Percentiles rank a stretch among this genome's conserved stretches.
Conservation (phyloP, 1,284 basidiomycete genomes). For the Fomes fomentarius region DNA sequence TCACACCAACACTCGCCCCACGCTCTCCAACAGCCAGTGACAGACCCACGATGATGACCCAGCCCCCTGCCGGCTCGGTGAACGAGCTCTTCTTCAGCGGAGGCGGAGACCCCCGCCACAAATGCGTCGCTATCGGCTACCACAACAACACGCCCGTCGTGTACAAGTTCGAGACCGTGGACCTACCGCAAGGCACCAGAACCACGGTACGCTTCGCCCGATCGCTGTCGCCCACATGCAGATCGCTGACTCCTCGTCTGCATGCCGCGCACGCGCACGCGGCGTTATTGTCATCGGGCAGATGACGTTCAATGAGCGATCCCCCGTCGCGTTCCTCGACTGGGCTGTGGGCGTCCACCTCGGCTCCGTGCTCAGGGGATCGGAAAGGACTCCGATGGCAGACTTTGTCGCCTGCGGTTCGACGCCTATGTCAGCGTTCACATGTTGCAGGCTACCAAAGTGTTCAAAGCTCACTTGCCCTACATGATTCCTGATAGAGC, state of each 20-base stretch:
- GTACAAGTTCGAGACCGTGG: constrained; percentile 64
- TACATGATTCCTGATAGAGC: too few species aligned
- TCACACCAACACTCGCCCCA: too few species aligned
- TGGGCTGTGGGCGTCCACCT: constrained; percentile 61
- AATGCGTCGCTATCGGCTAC: constrained; percentile 64
- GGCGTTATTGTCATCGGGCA: constrained; percentile 14
- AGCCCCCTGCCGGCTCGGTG: neutral
- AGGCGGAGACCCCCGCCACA: constrained; percentile 62
- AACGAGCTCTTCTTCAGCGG: constrained; percentile 71
- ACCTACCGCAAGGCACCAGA: constrained; percentile 21
- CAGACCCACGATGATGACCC: neutral
- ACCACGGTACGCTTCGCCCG: constrained; percentile 22
- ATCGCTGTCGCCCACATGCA: constrained; percentile 14
- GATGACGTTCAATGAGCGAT: constrained; percentile 49
- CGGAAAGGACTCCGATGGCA: constrained; percentile 60
- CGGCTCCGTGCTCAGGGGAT: constrained; percentile 58
- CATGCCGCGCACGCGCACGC: constrained; percentile 9
- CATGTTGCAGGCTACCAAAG: neutral
- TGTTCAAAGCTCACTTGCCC: neutral
- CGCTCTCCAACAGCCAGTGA: neutral
- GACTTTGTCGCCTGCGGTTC: constrained; percentile 60
- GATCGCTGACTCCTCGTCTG: constrained; percentile 16
- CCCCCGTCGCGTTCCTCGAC: constrained; percentile 60
- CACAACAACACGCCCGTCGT: constrained; percentile 59
- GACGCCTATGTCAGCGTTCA: constrained; percentile 43